These are phyloP conservation scores for Zea luxurians DNA, from an alignment of 176 grass and related monocot genomes.

Conservation along the genomic window DNA sequence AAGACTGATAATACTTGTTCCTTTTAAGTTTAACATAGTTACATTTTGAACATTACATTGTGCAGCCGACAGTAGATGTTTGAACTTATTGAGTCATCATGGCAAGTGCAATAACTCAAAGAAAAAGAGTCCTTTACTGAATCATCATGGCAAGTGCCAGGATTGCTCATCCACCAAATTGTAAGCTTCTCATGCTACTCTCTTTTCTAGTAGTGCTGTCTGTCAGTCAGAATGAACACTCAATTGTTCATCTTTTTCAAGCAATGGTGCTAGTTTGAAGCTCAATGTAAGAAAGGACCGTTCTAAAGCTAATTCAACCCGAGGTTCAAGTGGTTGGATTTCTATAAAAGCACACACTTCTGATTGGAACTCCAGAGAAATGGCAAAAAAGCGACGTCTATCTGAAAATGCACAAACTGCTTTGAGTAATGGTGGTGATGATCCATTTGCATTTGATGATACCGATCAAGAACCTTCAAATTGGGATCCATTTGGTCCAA, in stretches of 20 bases:
- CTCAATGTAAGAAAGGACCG: conserved; percentile 51
- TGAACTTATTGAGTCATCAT: conserved; percentile 48
- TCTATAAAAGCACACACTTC: conserved; percentile 62
- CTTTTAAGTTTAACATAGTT: conserved; percentile 18
- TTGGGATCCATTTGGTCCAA: conserved; percentile 63
- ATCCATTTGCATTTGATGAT: conserved; percentile 96
- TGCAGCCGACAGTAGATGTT: conserved; percentile 43
- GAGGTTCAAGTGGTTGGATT: conserved; percentile 64
- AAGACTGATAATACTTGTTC: background rate
- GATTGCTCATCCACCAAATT: conserved; percentile 53
- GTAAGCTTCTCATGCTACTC: conserved; percentile 51
- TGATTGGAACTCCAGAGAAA: conserved; percentile 53
- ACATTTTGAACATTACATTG: conserved; percentile 25
- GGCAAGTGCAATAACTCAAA: conserved; percentile 47
- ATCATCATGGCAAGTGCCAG: conserved; percentile 41
- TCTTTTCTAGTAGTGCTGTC: conserved; percentile 53
- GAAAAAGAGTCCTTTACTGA: conserved; percentile 28
- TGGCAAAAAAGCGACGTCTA: conserved; percentile 55
- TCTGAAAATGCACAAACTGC: conserved; percentile 49
- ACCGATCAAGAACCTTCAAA: conserved; percentile 65
- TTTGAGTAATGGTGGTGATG: conserved; percentile 50
- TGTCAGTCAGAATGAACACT: conserved; percentile 31
- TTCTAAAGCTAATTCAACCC: conserved; percentile 56
- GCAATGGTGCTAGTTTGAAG: conserved; percentile 54
- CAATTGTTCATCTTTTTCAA: conserved; percentile 52